Evolutionary conservation across 1,284 basidiomycete genomes (phyloP).

Genomic region (Inonotus hispidus): DNA sequence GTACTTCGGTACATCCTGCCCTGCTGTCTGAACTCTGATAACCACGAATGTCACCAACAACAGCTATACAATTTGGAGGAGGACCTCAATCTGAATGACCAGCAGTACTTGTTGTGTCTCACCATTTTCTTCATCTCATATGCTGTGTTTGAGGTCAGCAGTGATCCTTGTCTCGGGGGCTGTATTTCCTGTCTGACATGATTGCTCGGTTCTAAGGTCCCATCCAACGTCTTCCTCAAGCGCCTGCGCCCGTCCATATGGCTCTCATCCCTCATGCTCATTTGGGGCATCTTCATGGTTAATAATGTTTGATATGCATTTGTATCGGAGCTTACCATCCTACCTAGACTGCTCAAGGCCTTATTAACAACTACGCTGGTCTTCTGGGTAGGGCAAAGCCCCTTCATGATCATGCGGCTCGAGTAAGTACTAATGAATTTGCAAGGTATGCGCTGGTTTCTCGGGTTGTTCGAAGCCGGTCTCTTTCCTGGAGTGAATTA

Average conservation of each 20-base stretch:
- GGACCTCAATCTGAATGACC: constrained; percentile 52
- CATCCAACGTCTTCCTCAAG: constrained; percentile 67
- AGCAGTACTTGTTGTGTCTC: constrained; percentile 58
- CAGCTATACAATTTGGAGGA: constrained; percentile 53
- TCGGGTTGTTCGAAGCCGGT: constrained; percentile 69
- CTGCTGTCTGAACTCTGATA: background rate
- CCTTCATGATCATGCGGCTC: background rate
- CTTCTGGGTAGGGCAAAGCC: constrained; percentile 45
- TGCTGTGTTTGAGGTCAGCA: constrained; percentile 50
- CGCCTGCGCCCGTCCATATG: constrained; percentile 62
- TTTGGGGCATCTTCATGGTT: constrained; percentile 73
- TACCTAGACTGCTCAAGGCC: constrained; percentile 57
- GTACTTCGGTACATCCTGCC: constrained; percentile 31
- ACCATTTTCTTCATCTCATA: constrained; percentile 66
- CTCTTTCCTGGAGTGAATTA: constrained; percentile 64
- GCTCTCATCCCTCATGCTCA: constrained; percentile 58
- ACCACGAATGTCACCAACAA: background rate
- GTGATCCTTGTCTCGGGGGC: background rate
- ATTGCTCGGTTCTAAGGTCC: constrained; percentile 37
- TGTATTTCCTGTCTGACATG: too few relatives aligned
- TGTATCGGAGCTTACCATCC: background rate
- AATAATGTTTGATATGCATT: constrained; percentile 14
- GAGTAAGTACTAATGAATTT: background rate
- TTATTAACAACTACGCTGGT: constrained; percentile 58
- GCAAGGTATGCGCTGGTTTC: constrained; percentile 58